Evolutionary conservation across 306 rosid genomes (phyloP), one percentile per base, ranked within the genome.

Genomic region (Chamaecrista fasciculata): DNA sequence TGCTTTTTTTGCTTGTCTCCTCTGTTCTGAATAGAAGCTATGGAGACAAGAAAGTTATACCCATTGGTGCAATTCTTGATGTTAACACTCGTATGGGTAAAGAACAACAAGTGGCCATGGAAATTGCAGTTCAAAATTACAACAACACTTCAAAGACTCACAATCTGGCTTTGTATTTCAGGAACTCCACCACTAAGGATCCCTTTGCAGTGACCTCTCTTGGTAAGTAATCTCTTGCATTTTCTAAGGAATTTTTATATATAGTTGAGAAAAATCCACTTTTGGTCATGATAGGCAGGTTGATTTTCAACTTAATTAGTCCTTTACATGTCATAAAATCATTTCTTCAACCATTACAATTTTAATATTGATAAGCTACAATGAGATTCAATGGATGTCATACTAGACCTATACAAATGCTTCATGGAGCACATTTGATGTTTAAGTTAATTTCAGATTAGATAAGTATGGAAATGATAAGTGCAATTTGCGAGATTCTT

Each of bases 81-180:
- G 37, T 37, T 51, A 59, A 68, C n/a, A 56, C 85, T 37, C 75
- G 81, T 1, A 63, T 67, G 24, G 88, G 88, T 20, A 80, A 84
- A 78, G 88, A 84, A 67, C 85, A 80, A 69, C 69, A 5, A 80
- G 33, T 67, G 19, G 88, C 85, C 3, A 80, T 84, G 88, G 79
- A 78, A 18, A 72, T 84, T 50, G 85, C 77, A 50, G 75, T 75
- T 57, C 81, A 75, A 51, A 78, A 28, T 15, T 78, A 71, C 75
- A 84, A 80, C 49, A 62, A 15, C 6, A 71, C 6, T 51, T 78
- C 83, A 12, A 71, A 62, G 39, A 44, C 66, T 8, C 28, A 51
- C 72, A 75, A 80, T 47, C 12, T 84, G 6, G 63, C 72, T 67
- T 79, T 84, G 19, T 20, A 78, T 63, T 62, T 71, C 72, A 72